Conservation (phyloP, 1,139 yeast species). For the Yamadazyma dendronema region DNA sequence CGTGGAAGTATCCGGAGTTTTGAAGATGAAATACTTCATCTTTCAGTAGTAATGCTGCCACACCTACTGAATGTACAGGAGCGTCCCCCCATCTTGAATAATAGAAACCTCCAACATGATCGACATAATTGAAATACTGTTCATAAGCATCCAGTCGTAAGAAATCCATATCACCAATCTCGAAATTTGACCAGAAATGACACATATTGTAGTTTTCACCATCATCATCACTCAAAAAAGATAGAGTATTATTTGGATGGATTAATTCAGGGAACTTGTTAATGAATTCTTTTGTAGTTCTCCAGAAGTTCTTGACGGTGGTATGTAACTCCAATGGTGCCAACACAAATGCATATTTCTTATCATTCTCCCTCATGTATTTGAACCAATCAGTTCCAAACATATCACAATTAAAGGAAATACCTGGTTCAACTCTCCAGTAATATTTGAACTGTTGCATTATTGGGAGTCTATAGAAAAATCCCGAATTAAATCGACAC, state of each 20-base stretch:
- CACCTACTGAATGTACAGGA: conserved; percentile 81
- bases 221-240: conserved; percentile 53
- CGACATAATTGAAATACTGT: conserved; percentile 64
- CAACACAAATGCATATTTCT: conserved; percentile 80
- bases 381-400: conserved; percentile 78
- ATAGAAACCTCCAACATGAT: conserved; percentile 73
- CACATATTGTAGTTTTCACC: conserved; percentile 56
- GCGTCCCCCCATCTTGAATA: conserved; percentile 95
- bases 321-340: conserved; percentile 68
- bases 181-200: conserved; percentile 93
- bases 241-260: conserved; percentile 22
- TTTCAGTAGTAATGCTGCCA: conserved; percentile 63
- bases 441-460: conserved; percentile 74
- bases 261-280: conserved; percentile 28
- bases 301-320: conserved; percentile 76
- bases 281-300: conserved; percentile 64
- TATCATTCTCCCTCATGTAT: conserved; percentile 65
- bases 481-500: conserved; percentile 73
- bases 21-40: conserved; percentile 78
- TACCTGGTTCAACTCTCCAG: conserved; percentile 92
- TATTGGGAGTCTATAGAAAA: conserved; percentile 70
- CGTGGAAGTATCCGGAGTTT: conserved; percentile 82
- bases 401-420: conserved; percentile 80
- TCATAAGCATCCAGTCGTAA: conserved; percentile 65
- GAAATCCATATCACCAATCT: conserved; percentile 75